Conservation (phyloP, 2,329 filamentous ascomycete species). For the Aspergillus intermedius region DNA sequence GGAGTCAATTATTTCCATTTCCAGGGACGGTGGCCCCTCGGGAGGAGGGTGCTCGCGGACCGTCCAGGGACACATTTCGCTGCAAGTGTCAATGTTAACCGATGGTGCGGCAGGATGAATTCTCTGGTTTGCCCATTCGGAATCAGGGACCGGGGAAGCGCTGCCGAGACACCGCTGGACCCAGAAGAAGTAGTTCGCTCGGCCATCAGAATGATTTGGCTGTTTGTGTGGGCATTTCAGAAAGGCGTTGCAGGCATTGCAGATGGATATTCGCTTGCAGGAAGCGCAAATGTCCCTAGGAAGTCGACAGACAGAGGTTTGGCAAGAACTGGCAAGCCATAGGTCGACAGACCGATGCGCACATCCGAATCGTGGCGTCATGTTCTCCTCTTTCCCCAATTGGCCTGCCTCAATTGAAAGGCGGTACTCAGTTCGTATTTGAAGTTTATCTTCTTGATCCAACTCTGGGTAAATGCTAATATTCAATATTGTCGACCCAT, state of each 20-base stretch:
- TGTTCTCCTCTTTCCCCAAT: conserved; percentile 32
- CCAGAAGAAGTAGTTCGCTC: conserved; percentile 30
- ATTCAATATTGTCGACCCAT: conserved; percentile 29
- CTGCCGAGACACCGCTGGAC: conserved; percentile 30
- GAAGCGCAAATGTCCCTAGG: conserved; percentile 28
- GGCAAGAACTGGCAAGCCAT: conserved; percentile 35
- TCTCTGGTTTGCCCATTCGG: conserved; percentile 28
- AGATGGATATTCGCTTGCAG: conserved; percentile 31
- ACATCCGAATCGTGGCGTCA: conserved; percentile 36
- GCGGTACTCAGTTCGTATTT: conserved; percentile 33
- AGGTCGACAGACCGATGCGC: conserved; percentile 35
- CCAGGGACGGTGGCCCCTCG: conserved; percentile 25
- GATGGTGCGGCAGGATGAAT: conserved; percentile 32
- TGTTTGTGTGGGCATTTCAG: conserved; percentile 31
- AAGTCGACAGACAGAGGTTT: conserved; percentile 30
- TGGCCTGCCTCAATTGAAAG: conserved; percentile 27
- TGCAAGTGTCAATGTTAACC: conserved; percentile 31
- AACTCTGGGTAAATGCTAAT: conserved; percentile 32
- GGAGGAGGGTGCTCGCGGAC: conserved; percentile 32
- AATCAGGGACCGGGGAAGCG: conserved; percentile 20
- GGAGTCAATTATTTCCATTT: conserved; percentile 27
- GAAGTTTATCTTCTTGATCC: conserved; percentile 24
- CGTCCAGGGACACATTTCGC: conserved; percentile 35
- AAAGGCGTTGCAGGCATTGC: conserved; percentile 27
- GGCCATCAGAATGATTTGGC: conserved; percentile 19